Conservation (phyloP, 805 yeast genomes). For the Metschnikowia cerradonensis region DNA sequence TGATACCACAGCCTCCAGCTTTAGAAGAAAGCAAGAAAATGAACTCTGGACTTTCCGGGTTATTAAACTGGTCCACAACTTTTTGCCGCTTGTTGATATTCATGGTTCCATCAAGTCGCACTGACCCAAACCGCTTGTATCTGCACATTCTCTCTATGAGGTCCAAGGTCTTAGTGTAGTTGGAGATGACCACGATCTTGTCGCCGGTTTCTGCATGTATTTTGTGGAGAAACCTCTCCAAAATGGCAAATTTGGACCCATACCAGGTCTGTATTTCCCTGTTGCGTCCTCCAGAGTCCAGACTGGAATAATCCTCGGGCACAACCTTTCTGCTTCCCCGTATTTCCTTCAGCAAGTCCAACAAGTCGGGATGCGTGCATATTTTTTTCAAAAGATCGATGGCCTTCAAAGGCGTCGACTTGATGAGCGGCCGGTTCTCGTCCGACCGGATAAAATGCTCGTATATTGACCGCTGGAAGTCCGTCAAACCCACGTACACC, state of each 20-base stretch:
- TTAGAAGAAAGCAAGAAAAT: constrained; percentile 86
- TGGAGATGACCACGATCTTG: constrained; percentile 90
- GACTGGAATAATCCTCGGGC: constrained; percentile 64
- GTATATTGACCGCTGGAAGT: constrained; percentile 70
- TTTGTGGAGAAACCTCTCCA: constrained; percentile 78
- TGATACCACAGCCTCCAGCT: constrained; percentile 99
- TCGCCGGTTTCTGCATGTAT: constrained; percentile 82
- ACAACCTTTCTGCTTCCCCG: constrained; percentile 60
- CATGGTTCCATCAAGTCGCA: constrained; percentile 91
- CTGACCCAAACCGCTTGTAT: constrained; percentile 62
- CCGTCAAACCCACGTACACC: constrained; percentile 80
- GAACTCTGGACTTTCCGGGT: constrained; percentile 85
- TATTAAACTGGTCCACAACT: constrained; percentile 84
- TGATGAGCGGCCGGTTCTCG: constrained; percentile 62
- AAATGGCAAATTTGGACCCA: constrained; percentile 81
- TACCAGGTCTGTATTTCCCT: constrained; percentile 73
- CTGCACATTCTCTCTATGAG: constrained; percentile 86
- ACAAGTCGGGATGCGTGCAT: constrained; percentile 89
- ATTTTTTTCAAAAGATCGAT: constrained; percentile 85
- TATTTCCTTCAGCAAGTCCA: constrained; percentile 73
- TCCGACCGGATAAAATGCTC: constrained; percentile 74
- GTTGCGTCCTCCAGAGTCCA: constrained; percentile 50
- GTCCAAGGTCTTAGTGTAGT: constrained; percentile 92
- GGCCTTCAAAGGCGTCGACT: constrained; percentile 81
- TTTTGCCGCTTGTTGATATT: constrained; percentile 88